These are phyloP conservation scores for Cnidoscolus chayamansa DNA, from an alignment of 441 rosid genomes.

Conservation along the genomic window DNA sequence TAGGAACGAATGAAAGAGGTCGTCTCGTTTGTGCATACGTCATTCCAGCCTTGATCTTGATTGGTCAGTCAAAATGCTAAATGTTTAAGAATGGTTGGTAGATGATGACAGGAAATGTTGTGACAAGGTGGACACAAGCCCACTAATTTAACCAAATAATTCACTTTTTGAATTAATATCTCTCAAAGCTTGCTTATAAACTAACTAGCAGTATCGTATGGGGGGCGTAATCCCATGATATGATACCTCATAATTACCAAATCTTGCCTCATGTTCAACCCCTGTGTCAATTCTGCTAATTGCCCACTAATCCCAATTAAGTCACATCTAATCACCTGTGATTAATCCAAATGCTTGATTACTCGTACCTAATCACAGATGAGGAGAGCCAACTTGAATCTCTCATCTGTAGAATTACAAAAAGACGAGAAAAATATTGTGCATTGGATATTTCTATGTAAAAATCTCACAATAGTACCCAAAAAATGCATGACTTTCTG, in stretches of 20 bases:
- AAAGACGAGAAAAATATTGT: not conserved
- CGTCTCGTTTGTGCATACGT: not conserved
- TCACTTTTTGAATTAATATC: not conserved
- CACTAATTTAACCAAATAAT: not conserved
- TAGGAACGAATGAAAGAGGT: not conserved
- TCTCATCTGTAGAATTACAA: not conserved
- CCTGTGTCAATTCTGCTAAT: not conserved
- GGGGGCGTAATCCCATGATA: not conserved
- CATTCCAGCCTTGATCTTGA: not conserved
- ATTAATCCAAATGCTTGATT: not conserved
- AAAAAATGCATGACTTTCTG: no score
- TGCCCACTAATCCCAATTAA: not conserved
- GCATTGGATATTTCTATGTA: not conserved
- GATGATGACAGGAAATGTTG: not conserved
- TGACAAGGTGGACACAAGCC: not conserved
- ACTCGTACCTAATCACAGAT: not conserved
- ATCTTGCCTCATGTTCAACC: not conserved
- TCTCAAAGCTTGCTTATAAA: not conserved
- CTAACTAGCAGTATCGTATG: not conserved
- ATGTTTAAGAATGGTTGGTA: not conserved
- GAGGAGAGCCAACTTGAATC: not conserved
- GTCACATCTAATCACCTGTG: slow-evolving; percentile 7
- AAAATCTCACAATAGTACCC: no score
- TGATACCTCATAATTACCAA: not conserved
- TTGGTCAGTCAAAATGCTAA: not conserved